Evolutionary conservation across 768 basidiomycete species (phyloP).

Genomic region (Podaxis sp.): DNA sequence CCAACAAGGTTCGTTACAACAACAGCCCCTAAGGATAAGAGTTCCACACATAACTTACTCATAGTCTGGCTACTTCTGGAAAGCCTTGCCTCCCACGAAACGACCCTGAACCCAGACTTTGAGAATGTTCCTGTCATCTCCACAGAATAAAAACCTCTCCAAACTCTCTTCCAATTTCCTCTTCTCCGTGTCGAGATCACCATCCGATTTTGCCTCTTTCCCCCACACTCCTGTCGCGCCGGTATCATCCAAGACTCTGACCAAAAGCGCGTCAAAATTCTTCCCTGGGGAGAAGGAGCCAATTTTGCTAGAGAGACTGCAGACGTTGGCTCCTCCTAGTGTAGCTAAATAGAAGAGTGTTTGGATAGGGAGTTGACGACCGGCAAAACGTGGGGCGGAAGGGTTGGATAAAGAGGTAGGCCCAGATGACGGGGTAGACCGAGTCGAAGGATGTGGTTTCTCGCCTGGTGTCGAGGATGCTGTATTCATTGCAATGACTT

Average conservation of each 20-base stretch:
- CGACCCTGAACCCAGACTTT: constrained; percentile 82
- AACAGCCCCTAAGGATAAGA: background rate
- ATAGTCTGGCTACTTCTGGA: background rate
- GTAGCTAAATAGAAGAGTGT: constrained; percentile 90
- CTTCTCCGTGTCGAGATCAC: constrained; percentile 21
- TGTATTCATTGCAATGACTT: constrained; percentile 56
- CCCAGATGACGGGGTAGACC: constrained; percentile 8
- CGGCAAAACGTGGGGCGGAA: constrained; percentile 32
- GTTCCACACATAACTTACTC: background rate
- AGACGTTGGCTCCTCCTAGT: constrained; percentile 84
- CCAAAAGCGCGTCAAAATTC: constrained; percentile 84
- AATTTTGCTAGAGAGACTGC: constrained; percentile 57
- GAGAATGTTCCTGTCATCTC: constrained; percentile 80
- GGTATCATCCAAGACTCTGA: constrained; percentile 48
- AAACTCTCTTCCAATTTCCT: constrained; percentile 51
- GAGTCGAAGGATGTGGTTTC: background rate
- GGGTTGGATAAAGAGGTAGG: background rate
- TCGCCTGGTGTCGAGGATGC: background rate
- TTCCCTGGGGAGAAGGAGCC: constrained; percentile 82
- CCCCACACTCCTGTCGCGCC: constrained; percentile 45
- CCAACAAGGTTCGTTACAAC: no score
- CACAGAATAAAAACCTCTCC: constrained; percentile 83
- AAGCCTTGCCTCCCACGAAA: constrained; percentile 64
- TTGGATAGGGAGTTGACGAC: constrained; percentile 64
- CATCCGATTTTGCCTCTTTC: constrained; percentile 9